Evolutionary conservation across 805 yeast genomes (phyloP).

Genomic region (Nakazawaea siamensis): DNA sequence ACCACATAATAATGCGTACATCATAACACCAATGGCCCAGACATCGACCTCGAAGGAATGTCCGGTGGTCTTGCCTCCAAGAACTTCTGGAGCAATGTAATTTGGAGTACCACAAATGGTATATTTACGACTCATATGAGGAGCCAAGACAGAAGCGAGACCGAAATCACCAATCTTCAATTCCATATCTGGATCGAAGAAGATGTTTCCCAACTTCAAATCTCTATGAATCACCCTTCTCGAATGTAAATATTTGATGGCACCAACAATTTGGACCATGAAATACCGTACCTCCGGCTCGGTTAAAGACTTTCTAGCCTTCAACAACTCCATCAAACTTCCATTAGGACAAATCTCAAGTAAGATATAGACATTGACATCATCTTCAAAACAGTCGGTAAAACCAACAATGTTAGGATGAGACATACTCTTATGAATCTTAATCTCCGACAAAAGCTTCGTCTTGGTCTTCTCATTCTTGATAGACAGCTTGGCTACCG

Average conservation of each 20-base stretch:
- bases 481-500: constrained; percentile 93
- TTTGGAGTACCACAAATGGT: constrained; percentile 99
- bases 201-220: constrained; percentile 90
- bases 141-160: constrained; percentile 85
- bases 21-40: constrained; percentile 97
- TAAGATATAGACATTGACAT: constrained; percentile 84
- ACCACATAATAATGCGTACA: constrained; percentile 86
- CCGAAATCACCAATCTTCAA: constrained; percentile 97
- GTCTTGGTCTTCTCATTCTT: constrained; percentile 84
- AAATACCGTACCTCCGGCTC: constrained; percentile 90
- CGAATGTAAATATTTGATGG: constrained; percentile 85
- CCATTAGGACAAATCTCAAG: constrained; percentile 94
- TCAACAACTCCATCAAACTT: constrained; percentile 85
- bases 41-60: constrained; percentile 93
- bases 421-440: constrained; percentile 82
- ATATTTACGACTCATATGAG: constrained; percentile 65
- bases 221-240: constrained; percentile 94
- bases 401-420: constrained; percentile 90
- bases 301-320: constrained; percentile 72
- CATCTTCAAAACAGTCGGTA: constrained; percentile 96
- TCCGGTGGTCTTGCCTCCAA: constrained; percentile 80
- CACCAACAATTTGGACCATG: constrained; percentile 90
- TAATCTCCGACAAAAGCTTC: constrained; percentile 85
- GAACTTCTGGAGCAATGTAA: constrained; percentile 96
- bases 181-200: constrained; percentile 90